Percentiles rank a stretch among this genome's conserved stretches.
Evolutionary conservation across 371 early-diverging fungal genomes (phyloP).

Genomic region (Mucor piriformis): DNA sequence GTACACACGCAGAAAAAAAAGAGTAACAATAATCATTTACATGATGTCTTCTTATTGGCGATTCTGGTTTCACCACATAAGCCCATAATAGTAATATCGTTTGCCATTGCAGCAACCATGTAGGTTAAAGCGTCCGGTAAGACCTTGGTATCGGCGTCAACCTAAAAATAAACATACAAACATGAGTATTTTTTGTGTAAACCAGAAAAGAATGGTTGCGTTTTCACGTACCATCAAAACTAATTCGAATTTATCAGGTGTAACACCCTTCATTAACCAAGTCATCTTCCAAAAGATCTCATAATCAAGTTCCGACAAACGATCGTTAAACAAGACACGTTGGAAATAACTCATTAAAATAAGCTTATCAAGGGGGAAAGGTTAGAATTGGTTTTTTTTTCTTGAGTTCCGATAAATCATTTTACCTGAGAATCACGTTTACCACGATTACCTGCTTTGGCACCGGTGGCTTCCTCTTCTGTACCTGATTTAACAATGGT

Average conservation of each 20-base stretch:
- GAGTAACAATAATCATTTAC: constrained; percentile 59
- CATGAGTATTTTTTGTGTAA: too few species aligned
- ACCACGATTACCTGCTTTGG: constrained; percentile 96
- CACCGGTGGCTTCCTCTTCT: constrained; percentile 64
- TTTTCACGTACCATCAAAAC: constrained; percentile 97
- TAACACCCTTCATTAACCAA: constrained; percentile 77
- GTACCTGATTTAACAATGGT: constrained; percentile 94
- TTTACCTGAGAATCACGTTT: constrained; percentile 96
- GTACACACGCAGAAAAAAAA: not conserved
- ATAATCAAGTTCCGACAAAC: constrained; percentile 94
- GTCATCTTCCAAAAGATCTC: constrained; percentile 94
- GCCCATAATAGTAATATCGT: constrained; percentile 83
- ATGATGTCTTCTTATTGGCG: constrained; percentile 77
- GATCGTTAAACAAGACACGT: constrained; percentile 90
- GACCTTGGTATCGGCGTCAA: constrained; percentile 96
- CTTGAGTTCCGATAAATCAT: too few species aligned
- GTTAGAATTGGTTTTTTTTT: not conserved
- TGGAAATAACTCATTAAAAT: constrained; percentile 97
- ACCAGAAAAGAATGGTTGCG: too few species aligned
- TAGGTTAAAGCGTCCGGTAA: constrained; percentile 74
- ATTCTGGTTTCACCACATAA: constrained; percentile 88
- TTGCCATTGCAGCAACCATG: constrained; percentile 83
- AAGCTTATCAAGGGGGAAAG: constrained; percentile 22
- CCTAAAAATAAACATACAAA: constrained; percentile 35
- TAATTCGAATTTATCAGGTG: constrained; percentile 87